These are phyloP conservation scores for Zizania latifolia DNA, from an alignment of 176 grass and related monocot species.

Conservation along the genomic window DNA sequence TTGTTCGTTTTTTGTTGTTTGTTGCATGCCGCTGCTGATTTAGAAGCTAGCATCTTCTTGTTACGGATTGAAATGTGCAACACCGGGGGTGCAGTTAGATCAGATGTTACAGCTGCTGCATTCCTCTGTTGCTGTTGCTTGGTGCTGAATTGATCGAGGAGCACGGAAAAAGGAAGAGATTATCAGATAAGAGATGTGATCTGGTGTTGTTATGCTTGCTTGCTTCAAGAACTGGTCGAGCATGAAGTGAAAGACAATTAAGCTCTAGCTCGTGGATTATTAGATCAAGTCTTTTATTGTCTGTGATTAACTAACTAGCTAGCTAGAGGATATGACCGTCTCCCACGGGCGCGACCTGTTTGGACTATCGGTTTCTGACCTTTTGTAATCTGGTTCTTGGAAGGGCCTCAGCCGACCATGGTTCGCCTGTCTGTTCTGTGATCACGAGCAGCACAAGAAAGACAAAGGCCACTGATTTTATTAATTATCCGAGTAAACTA, in stretches of 20 bases:
- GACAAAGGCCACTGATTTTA: not conserved
- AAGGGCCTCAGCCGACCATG: not conserved
- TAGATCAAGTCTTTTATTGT: no score
- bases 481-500: not conserved
- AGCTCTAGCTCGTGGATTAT: no score
- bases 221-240: not conserved
- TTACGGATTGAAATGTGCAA: not conserved
- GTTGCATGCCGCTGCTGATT: not conserved
- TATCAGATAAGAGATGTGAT: not conserved
- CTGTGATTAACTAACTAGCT: not conserved
- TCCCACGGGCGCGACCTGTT: conserved; percentile 10
- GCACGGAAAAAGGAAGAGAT: not conserved
- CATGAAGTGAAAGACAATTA: not conserved
- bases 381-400: conserved; percentile 15
- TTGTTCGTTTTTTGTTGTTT: not conserved
- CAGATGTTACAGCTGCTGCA: not conserved
- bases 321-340: not conserved
- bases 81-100: no score
- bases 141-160: conserved; percentile 7
- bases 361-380: not conserved
- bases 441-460: not conserved
- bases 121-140: not conserved
- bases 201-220: not conserved
- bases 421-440: not conserved
- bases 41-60: not conserved